Percentiles rank a stretch among this genome's conserved stretches.
phyloP scores from a whole-genome alignment of 805 yeast genomes.

The Torulaspora gathmanii region DNA sequence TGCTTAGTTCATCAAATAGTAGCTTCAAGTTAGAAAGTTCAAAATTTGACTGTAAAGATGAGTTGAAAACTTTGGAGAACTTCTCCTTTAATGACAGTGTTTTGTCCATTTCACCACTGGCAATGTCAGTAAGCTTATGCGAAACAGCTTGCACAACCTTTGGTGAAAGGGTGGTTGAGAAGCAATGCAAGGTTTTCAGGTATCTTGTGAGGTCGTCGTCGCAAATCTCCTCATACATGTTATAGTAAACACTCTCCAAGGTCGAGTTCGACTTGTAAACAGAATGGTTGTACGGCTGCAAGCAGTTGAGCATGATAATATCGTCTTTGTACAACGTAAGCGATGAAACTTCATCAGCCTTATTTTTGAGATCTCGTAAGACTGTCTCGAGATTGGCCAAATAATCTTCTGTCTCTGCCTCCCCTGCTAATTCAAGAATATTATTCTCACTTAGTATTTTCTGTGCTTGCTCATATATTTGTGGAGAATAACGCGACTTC shows the following conservation, averaged over 20 bases:
- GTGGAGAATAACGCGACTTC: conserved; percentile 49
- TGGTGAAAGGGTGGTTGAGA: conserved; percentile 39
- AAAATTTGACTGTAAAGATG: conserved; percentile 40
- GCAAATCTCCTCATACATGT: conserved; percentile 17
- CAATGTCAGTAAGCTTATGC: conserved; percentile 37
- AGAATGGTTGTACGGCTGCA: conserved; percentile 33
- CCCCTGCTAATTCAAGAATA: conserved; percentile 18
- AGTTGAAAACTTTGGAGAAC: conserved; percentile 39
- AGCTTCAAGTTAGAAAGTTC: conserved; percentile 38
- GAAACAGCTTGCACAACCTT: conserved; percentile 36
- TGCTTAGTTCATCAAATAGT: conserved; percentile 40
- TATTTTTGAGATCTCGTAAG: conserved; percentile 64
- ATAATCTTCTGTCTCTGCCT: conserved; percentile 40
- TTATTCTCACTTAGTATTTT: conserved; percentile 26
- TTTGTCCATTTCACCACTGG: conserved; percentile 33
- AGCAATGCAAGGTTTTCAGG: conserved; percentile 37
- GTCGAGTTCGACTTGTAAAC: conserved; percentile 28
- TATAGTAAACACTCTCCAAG: conserved; percentile 30
- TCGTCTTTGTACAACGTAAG: conserved; percentile 39
- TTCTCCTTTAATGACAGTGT: conserved; percentile 34
- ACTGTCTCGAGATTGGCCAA: conserved; percentile 69
- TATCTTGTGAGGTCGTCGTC: conserved; percentile 32
- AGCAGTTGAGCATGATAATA: conserved; percentile 28
- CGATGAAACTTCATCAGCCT: conserved; percentile 55
- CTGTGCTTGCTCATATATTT: conserved; percentile 47